Conservation (phyloP, 2,329 filamentous ascomycete genomes). For the Aquanectria penicillioides region DNA sequence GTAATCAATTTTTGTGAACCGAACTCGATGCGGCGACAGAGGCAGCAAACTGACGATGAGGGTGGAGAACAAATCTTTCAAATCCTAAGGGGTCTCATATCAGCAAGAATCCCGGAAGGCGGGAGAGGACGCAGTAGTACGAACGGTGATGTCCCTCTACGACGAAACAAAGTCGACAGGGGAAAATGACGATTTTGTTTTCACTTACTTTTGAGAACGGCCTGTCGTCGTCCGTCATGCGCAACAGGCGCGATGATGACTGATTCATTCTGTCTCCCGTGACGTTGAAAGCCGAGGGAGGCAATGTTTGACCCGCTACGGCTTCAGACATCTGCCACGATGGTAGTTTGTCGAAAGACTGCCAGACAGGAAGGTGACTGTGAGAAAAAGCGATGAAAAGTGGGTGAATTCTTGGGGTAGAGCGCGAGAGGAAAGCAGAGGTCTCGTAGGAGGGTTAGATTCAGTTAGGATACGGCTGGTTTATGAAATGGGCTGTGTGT, state of each 20-base stretch:
- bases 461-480: too few species aligned
- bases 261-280: conserved; percentile 62
- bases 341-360: too few species aligned
- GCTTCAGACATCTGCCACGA: neutral
- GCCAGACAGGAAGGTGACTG: too few species aligned
- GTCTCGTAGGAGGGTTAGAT: too few species aligned
- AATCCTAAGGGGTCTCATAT: conserved; percentile 70
- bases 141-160: too few species aligned
- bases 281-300: too few species aligned
- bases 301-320: neutral
- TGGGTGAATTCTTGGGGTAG: too few species aligned
- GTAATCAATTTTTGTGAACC: conserved; percentile 89
- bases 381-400: too few species aligned
- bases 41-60: conserved; percentile 91
- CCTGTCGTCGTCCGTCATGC: conserved; percentile 97
- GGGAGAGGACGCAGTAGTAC: neutral
- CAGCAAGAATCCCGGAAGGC: neutral
- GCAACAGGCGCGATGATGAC: conserved; percentile 91
- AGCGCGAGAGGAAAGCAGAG: too few species aligned
- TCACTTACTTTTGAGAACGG: conserved; percentile 87
- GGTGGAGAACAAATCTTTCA: conserved; percentile 95
- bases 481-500: too few species aligned
- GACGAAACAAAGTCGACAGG: too few species aligned
- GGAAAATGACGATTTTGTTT: too few species aligned
- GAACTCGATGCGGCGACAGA: conserved; percentile 87